phyloP scores from a whole-genome alignment of 257 asterid genomes.

The Ligustrum vulgare region DNA sequence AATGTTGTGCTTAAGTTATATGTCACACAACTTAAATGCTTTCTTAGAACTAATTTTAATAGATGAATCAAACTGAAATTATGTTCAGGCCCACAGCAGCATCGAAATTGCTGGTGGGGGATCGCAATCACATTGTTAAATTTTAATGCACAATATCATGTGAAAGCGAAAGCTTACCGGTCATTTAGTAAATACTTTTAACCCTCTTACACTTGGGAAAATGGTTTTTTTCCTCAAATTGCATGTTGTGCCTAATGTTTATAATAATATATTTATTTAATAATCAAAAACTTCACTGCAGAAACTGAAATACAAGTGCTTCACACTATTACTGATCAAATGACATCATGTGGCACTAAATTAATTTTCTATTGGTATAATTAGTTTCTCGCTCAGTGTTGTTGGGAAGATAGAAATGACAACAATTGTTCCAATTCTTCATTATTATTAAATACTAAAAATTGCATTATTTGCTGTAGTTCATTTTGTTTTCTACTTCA shows the following conservation, averaged over 20 bases:
- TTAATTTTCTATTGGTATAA: neutral
- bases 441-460: neutral
- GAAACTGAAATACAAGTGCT: neutral
- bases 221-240: neutral
- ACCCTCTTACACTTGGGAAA: neutral
- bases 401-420: neutral
- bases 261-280: too few species aligned
- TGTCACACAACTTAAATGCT: too few species aligned
- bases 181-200: too few species aligned
- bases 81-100: too few species aligned
- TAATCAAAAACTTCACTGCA: neutral
- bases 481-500: conserved; percentile 7
- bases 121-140: too few species aligned
- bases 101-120: too few species aligned
- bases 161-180: too few species aligned
- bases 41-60: too few species aligned
- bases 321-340: neutral
- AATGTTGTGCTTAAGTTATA: too few species aligned
- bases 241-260: too few species aligned
- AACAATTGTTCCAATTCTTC: neutral
- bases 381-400: conserved; percentile 1
- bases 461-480: neutral
- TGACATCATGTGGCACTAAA: neutral
- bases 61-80: too few species aligned
- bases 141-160: too few species aligned